Evolutionary conservation across 805 yeast species (phyloP).

Genomic region (Limtongozyma cylindracea): DNA sequence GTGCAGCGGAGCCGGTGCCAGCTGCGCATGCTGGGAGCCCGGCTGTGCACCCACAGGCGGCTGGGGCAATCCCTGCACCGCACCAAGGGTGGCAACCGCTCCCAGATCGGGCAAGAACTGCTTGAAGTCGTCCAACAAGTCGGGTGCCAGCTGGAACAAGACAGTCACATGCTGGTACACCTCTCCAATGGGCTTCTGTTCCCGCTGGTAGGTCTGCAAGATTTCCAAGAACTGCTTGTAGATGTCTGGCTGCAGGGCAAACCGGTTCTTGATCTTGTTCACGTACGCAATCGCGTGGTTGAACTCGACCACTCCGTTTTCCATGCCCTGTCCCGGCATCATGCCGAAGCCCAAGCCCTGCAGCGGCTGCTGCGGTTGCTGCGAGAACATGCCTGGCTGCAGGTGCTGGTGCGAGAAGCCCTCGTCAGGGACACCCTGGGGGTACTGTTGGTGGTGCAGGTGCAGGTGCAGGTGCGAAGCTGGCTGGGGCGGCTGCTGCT

Average conservation of each 20-base stretch:
- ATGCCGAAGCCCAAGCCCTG: slow-evolving; percentile 6
- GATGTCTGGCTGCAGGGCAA: slow-evolving; percentile 83
- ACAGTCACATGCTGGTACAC: slow-evolving; percentile 85
- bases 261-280: slow-evolving; percentile 84
- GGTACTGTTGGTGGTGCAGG: too few relatives aligned
- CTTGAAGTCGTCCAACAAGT: slow-evolving; percentile 79
- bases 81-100: too few relatives aligned
- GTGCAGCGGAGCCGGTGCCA: slow-evolving; percentile 2
- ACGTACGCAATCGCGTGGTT: slow-evolving; percentile 94
- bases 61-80: too few relatives aligned
- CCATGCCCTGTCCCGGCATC: too few relatives aligned
- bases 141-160: slow-evolving; percentile 83
- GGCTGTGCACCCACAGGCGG: too few relatives aligned
- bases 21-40: slow-evolving; percentile 5
- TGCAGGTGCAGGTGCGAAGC: too few relatives aligned
- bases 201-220: slow-evolving; percentile 88
- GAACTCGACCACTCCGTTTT: slow-evolving; percentile 82
- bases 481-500: not conserved
- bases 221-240: slow-evolving; percentile 89
- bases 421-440: too few relatives aligned
- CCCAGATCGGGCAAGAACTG: slow-evolving; percentile 66
- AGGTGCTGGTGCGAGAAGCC: too few relatives aligned
- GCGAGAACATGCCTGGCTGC: too few relatives aligned
- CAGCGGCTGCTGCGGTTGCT: not conserved
- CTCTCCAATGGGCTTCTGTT: slow-evolving; percentile 83